Base-by-base conservation (phyloP, 2,329 filamentous ascomycete species). In the Setomelanomma holmii region DNA sequence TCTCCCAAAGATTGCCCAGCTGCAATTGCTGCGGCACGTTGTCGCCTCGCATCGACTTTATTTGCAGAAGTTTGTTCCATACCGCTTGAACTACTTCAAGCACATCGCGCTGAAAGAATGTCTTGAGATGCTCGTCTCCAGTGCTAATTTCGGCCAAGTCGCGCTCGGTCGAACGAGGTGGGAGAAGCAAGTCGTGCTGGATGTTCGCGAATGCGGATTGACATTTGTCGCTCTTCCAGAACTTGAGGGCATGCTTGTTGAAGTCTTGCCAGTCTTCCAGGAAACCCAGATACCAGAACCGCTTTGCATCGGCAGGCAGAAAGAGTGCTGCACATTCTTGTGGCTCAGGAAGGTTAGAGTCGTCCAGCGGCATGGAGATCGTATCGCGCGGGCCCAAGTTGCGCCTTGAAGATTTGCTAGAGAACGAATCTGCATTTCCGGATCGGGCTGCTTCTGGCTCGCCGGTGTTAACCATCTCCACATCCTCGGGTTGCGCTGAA, bases 221-320 rank as follows among this genome's bases (percentile, higher is more conserved):
- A 27, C 24, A 45, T 1, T 20, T 11, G 4, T 34, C 19, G 5
- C 33, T 38, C 3, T 36, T 44, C 53, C 53, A 59, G n/a, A 49
- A 39, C 2, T 49, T 17, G 4, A 48, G 27, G 0, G 45, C 49
- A 5, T 40, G 40, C 1, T 17, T 11, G 2, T 53, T 27, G 43
- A 59, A 62, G 6, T 40, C 24, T 1, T 54, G 42, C 60, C 55
- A 65, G 14, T 30, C 49, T 14, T 51, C 42, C 17, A 64, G 19
- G 38, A 62, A 64, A 5, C 56, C 62, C 4, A 53, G 45, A 30
- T 59, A 65, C 62, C 56, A 65, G 5, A 53, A 40, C 10, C 54
- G 52, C 10, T 46, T 40, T 11, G 39, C 50, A 5, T 53, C 44
- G 4, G 47, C 46, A 8, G 40, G 46, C 5, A 36, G 44, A 30